Evolutionary conservation across 331 rosid genomes (phyloP), one percentile per base, ranked within the genome.

Genomic region (Telfairia occidentalis): DNA sequence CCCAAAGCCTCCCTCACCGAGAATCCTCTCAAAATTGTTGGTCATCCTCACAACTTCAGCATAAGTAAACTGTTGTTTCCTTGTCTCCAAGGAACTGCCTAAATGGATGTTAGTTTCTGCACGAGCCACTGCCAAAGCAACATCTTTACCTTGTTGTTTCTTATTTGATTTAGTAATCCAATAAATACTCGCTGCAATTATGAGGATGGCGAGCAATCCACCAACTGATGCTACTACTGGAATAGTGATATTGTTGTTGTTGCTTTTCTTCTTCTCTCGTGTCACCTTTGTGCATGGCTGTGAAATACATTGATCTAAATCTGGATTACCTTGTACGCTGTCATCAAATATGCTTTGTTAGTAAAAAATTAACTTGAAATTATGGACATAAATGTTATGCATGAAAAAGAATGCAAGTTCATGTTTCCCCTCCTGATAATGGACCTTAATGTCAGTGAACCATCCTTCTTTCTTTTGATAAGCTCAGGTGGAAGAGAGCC

Each of bases 1-100:
- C 72, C 92, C 89, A 75, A 89, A 84, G 67, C 88, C 92, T 13
- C 89, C 96, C 77, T 53, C 65, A 6, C 88, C 92, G 13, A 85
- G 40, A 54, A 77, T 3, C 35, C 38, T 84, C 13, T 58, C 55
- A 45, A 84, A 87, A 79, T 84, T 78, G 24, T 83, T 64, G 53
- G 90, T 89, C 10, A 89, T 87, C 43, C 38, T 37, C 21, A 60
- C 18, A 34, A 85, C 60, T 23, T 84, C 84, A 0, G 74, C 28
- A 28, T 37, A 74, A 23, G 85, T 75, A 71, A 82, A 82, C 70
- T 82, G 66, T 1, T 59, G 49, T 60, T 80, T 77, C 18, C 5
- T 42, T 0, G 0, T 52, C 75, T 81, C 85, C 4, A 86, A 58
- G 37, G 76, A 46, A 29, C 37, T 49, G 18, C 11, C 46, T 4